Percentiles rank a stretch among this genome's conserved stretches.
phyloP scores from a whole-genome alignment of 2,329 filamentous ascomycete species.

The Colletotrichum chrysophilum region DNA sequence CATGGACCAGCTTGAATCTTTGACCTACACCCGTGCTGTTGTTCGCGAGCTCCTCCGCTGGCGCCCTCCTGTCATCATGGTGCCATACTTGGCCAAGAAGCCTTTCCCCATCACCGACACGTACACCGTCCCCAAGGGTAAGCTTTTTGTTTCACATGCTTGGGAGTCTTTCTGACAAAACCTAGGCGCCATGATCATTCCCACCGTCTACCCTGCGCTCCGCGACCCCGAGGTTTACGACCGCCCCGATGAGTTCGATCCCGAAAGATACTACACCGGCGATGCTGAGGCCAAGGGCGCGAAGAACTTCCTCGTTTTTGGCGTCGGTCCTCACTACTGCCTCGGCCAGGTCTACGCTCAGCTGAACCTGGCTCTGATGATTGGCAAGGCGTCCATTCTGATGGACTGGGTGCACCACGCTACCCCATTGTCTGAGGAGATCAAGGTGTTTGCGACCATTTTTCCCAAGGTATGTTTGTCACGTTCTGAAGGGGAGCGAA shows the following conservation, averaged over 20 bases:
- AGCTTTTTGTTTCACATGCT: constrained; percentile 23
- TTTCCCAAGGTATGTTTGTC: constrained; percentile 82
- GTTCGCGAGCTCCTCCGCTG: constrained; percentile 92
- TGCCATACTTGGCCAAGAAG: constrained; percentile 95
- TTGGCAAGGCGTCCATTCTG: constrained; percentile 86
- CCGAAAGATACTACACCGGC: constrained; percentile 89
- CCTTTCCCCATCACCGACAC: constrained; percentile 85
- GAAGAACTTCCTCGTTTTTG: constrained; percentile 98
- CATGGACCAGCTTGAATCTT: constrained; percentile 86
- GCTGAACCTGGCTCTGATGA: constrained; percentile 85
- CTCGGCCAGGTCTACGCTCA: constrained; percentile 92
- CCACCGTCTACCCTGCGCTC: constrained; percentile 87
- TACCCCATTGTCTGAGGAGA: constrained; percentile 86
- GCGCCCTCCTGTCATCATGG: constrained; percentile 95
- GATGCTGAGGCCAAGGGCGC: constrained; percentile 83
- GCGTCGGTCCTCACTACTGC: constrained; percentile 95
- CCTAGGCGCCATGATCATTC: constrained; percentile 87
- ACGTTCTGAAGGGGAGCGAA: no score
- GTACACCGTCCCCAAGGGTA: constrained; percentile 92
- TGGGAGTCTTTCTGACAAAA: neutral
- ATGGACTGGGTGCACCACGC: constrained; percentile 91
- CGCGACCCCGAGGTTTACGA: constrained; percentile 93
- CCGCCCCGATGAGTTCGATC: constrained; percentile 86
- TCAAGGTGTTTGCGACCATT: constrained; percentile 98
- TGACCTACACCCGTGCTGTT: constrained; percentile 90